These are phyloP conservation scores for Millerago galiae DNA, from an alignment of 805 yeast genomes.

Conservation along the genomic window DNA sequence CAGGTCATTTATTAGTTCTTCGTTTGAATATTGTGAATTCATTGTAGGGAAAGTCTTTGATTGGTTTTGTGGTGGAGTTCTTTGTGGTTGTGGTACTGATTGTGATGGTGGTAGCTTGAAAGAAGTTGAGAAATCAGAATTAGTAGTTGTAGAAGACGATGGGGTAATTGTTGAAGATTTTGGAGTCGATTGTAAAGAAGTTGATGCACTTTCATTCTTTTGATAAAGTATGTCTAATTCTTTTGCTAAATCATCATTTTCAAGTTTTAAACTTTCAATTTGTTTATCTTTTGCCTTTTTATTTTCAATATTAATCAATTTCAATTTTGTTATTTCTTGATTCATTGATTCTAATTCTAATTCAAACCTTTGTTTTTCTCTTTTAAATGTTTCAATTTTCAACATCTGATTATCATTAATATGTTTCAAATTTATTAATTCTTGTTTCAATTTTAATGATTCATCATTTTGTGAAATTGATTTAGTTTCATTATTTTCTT, in stretches of 20 bases:
- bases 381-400: not conserved
- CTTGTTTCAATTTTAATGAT: not conserved
- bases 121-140: not conserved
- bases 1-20: conserved; percentile 17
- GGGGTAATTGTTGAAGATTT: conserved; percentile 3
- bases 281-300: conserved; percentile 9
- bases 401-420: not conserved
- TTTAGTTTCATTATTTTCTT: conserved; percentile 1
- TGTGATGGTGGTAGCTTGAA: not conserved
- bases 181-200: conserved; percentile 8
- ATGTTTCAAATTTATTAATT: not conserved
- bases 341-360: conserved; percentile 6
- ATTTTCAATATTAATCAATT: conserved; percentile 6
- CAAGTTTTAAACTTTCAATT: conserved; percentile 7
- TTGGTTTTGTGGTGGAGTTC: conserved; percentile 4
- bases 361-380: conserved; percentile 7
- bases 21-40: conserved; percentile 1
- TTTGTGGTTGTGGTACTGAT: not conserved
- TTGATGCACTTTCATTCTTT: conserved; percentile 4
- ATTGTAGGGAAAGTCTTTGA: conserved; percentile 2
- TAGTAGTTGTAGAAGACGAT: not conserved
- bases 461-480: not conserved
- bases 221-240: conserved; percentile 8
- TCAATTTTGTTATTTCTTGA: conserved; percentile 10
- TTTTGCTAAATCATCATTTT: conserved; percentile 9